Evolutionary conservation across 192 early-diverging fungal genomes (phyloP), one percentile per base, ranked within the genome.

Genomic region (Diversispora epigaea): DNA sequence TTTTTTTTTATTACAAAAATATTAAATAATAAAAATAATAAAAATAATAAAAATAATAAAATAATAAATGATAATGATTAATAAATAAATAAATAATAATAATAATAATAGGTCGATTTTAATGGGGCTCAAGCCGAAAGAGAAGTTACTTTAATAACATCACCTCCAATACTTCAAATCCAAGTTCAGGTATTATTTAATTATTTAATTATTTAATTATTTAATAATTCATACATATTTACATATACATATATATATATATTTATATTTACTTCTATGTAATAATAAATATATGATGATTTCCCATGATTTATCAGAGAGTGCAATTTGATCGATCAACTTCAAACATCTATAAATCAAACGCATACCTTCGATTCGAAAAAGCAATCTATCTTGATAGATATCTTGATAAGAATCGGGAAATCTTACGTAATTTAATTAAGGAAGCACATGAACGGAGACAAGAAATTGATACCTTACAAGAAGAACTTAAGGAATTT

Each of bases 131-230:
- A 78, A 54, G 77, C 79, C 11, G 69, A 74, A 19, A 78, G 80
- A 15, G 87, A 84, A 45, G 83, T 89, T 10, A 81, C 80, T 4
- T 76, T 87, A n/a, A 80, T 70, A 25, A 55, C 80, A 12, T 80
- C 89, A 8, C 92, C 92, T 21, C 90, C 91, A 0, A 83, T 93
- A 19, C 73, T 93, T 7, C 91, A 91, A 47, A 84, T 93, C 11
- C 87, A 90, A 44, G 77, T 93, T 9, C 88, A 85, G 73, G 82
- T 84, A 63, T 65, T 54, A n/a, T 12, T 54, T 14, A n/a, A n/a
- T n/a, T n/a, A n/a, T n/a, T n/a, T n/a, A n/a, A n/a, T n/a, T n/a
- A n/a, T n/a, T n/a, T n/a, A n/a, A n/a, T n/a, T n/a, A n/a, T n/a
- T n/a, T n/a, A n/a, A n/a, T n/a, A n/a, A n/a, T n/a, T n/a, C n/a